Evolutionary conservation across 768 basidiomycete species (phyloP).

Genomic region (Rhodosporidiobolus odoratus): DNA sequence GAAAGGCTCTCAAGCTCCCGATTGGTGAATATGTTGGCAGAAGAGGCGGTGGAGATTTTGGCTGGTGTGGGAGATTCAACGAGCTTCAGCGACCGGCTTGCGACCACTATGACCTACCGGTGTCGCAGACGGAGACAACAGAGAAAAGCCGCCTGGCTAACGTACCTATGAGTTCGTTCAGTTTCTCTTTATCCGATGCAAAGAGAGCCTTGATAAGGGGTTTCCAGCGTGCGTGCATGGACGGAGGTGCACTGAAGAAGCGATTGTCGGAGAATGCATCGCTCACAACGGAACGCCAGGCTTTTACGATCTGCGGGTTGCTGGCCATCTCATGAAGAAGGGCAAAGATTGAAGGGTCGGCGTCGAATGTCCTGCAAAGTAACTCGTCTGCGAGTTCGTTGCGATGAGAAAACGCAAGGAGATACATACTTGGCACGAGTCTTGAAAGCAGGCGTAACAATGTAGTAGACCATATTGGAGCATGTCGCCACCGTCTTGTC

Average conservation of each 20-base stretch:
- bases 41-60: conserved; percentile 69
- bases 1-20: conserved; percentile 86
- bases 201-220: conserved; percentile 72
- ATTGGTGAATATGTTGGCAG: conserved; percentile 93
- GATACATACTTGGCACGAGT: conserved; percentile 62
- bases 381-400: background rate
- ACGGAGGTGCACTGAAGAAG: conserved; percentile 70
- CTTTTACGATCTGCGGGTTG: conserved; percentile 63
- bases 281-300: conserved; percentile 72
- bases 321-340: conserved; percentile 73
- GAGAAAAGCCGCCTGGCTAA: conserved; percentile 4
- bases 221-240: conserved; percentile 63
- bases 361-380: conserved; percentile 62
- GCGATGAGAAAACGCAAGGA: background rate
- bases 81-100: too few relatives aligned
- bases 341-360: conserved; percentile 62
- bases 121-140: background rate
- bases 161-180: conserved; percentile 76
- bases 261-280: conserved; percentile 81
- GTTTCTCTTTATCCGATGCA: conserved; percentile 76
- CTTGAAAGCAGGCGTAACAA: conserved; percentile 74
- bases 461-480: conserved; percentile 75
- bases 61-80: conserved; percentile 29
- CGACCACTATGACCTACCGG: too few relatives aligned
- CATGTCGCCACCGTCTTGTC: conserved; percentile 77